These are phyloP conservation scores for Trichoderma sp. DNA, from an alignment of 2,329 filamentous ascomycete species.

Conservation along the genomic window DNA sequence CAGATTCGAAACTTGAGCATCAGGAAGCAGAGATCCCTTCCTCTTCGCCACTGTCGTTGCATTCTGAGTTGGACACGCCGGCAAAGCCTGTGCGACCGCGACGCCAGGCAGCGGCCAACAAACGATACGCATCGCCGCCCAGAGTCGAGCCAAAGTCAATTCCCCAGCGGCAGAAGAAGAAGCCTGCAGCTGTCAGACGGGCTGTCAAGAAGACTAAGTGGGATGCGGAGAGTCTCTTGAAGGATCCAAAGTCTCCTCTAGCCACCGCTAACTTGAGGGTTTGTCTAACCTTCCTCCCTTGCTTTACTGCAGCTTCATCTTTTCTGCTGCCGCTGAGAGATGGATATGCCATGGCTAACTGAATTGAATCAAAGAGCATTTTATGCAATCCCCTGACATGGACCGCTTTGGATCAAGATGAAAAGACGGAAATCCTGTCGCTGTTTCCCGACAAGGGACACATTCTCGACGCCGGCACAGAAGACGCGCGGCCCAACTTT, in stretches of 20 bases:
- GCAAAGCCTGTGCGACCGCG: constrained; percentile 12
- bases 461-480: constrained; percentile 43
- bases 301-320: neutral
- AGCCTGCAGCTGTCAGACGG: neutral
- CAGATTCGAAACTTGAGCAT: neutral
- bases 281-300: constrained; percentile 19
- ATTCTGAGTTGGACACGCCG: constrained; percentile 9
- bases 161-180: constrained; percentile 17
- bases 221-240: constrained; percentile 43
- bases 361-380: constrained; percentile 38
- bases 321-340: neutral
- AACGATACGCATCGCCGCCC: neutral
- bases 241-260: constrained; percentile 45
- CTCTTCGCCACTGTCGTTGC: constrained; percentile 17
- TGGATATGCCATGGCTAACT: neutral
- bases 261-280: constrained; percentile 46
- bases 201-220: constrained; percentile 40
- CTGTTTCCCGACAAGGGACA: constrained; percentile 46
- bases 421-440: constrained; percentile 44
- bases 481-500: constrained; percentile 48
- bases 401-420: constrained; percentile 42
- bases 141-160: constrained; percentile 4
- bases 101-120: neutral
- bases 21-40: neutral
- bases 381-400: constrained; percentile 46